These are phyloP conservation scores for Flaveria floridana DNA, from an alignment of 140 eudicot genomes.

Conservation along the genomic window DNA sequence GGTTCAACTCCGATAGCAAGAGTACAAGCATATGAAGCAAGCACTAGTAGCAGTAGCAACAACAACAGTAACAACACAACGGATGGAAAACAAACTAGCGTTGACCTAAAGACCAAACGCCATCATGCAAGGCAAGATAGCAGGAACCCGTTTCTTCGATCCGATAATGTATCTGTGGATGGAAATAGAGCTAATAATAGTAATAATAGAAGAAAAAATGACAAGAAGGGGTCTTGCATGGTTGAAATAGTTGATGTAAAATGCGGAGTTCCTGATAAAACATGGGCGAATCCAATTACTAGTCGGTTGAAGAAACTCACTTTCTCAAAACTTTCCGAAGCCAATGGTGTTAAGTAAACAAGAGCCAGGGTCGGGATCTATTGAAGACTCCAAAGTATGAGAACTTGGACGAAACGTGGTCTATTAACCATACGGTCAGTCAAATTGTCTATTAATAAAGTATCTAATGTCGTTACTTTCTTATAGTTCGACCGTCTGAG, in stretches of 20 bases:
- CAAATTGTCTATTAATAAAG: neutral
- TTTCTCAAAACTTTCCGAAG: constrained; percentile 76
- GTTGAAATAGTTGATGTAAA: constrained; percentile 81
- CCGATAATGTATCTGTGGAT: constrained; percentile 52
- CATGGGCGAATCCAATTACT: constrained; percentile 51
- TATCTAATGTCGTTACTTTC: constrained; percentile 5
- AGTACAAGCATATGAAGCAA: constrained; percentile 53
- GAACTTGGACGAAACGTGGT: neutral
- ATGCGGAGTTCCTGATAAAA: constrained; percentile 67
- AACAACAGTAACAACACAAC: constrained; percentile 8
- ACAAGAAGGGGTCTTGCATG: constrained; percentile 47
- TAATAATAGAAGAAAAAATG: constrained; percentile 26
- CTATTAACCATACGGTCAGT: neutral
- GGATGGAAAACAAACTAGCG: constrained; percentile 27
- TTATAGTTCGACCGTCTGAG: neutral
- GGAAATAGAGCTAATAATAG: constrained; percentile 64
- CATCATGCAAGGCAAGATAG: constrained; percentile 43
- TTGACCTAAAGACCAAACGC: constrained; percentile 44
- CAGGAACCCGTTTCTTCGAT: constrained; percentile 55
- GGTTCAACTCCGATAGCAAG: constrained; percentile 36
- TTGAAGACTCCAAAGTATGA: neutral
- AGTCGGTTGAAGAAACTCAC: constrained; percentile 70
- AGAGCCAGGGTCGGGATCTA: neutral
- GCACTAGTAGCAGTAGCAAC: constrained; percentile 46
- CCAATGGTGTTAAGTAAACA: constrained; percentile 37